These are phyloP conservation scores for Plasmodiophora brassicae DNA, from an alignment of 208 protist species.

Conservation along the genomic window DNA sequence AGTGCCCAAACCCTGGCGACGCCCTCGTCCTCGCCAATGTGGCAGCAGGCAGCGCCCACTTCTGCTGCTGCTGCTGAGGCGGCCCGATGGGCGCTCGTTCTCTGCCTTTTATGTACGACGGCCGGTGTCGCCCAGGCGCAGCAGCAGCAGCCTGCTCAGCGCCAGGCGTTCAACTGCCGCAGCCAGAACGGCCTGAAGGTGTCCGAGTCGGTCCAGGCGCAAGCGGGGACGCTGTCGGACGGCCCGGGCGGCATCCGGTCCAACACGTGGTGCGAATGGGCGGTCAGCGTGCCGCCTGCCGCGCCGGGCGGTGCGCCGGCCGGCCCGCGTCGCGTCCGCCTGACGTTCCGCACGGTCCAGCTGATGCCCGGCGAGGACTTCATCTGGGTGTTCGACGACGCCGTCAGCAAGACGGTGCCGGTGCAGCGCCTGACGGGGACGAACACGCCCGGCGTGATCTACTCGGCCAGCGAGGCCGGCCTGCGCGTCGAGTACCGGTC, in stretches of 20 bases:
- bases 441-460: not conserved
- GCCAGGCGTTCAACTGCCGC: not conserved
- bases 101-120: no score
- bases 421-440: not conserved
- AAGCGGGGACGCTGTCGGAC: not conserved
- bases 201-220: not conserved
- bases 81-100: no score
- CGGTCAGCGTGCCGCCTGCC: not conserved
- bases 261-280: constrained; percentile 30
- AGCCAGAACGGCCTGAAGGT: not conserved
- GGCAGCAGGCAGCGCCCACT: no score
- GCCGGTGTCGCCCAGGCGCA: no score
- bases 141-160: no score
- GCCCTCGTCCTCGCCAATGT: no score
- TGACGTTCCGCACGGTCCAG: not conserved
- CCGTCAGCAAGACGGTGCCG: not conserved
- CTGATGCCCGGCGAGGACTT: constrained; percentile 26
- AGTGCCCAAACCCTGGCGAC: no score
- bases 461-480: not conserved
- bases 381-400: constrained; percentile 30
- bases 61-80: no score
- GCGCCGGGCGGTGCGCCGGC: not conserved
- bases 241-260: constrained; percentile 11
- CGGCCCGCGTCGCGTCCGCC: not conserved
- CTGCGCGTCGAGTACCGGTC: constrained; percentile 16